Conservation (phyloP, 139 green algal species). For the Trebouxia sp. region DNA sequence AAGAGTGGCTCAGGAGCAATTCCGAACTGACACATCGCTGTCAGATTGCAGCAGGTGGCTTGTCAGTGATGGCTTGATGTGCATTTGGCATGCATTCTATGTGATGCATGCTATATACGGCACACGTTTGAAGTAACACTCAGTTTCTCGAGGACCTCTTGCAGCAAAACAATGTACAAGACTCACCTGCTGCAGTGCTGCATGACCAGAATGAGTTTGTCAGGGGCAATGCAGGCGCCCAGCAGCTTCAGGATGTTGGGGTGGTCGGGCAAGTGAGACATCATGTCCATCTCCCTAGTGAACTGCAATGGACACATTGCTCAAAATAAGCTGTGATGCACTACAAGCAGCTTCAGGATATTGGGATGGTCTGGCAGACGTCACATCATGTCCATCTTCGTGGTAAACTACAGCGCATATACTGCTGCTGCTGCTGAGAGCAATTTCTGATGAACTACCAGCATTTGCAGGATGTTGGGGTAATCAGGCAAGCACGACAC, state of each 20-base stretch:
- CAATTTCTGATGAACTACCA: neutral
- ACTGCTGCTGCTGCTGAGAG: neutral
- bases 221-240: constrained; percentile 51
- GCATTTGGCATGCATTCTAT: too few species aligned
- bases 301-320: constrained; percentile 46
- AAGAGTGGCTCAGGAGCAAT: too few species aligned
- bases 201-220: constrained; percentile 57
- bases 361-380: too few species aligned
- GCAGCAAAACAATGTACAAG: neutral
- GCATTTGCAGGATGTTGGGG: neutral
- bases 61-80: too few species aligned
- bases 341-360: neutral
- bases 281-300: constrained; percentile 55
- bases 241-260: constrained; percentile 59
- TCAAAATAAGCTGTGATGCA: neutral
- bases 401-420: neutral
- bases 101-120: too few species aligned
- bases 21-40: too few species aligned
- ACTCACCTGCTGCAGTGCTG: constrained; percentile 45
- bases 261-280: constrained; percentile 57
- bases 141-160: too few species aligned
- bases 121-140: too few species aligned
- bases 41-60: too few species aligned
- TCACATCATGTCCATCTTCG: neutral
- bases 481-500: too few species aligned